phyloP scores from a whole-genome alignment of 495 filamentous ascomycete species.

The Penicillium bialowiezense region DNA sequence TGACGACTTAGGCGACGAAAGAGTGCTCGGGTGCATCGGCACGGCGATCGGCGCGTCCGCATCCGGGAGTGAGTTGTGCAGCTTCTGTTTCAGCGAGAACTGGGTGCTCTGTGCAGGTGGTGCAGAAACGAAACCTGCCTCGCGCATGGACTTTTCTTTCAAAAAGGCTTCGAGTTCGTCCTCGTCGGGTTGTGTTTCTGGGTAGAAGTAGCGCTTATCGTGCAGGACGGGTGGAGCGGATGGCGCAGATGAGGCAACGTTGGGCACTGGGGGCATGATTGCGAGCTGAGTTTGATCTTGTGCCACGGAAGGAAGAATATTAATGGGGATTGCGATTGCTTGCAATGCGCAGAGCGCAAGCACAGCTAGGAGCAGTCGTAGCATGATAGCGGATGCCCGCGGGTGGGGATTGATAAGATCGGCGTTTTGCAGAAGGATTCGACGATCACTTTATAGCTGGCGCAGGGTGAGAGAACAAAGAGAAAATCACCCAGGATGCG shows the following conservation, averaged over 20 bases:
- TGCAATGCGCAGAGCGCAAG: not conserved
- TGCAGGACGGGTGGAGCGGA: not conserved
- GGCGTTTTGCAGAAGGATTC: not conserved
- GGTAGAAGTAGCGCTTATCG: conserved; percentile 19
- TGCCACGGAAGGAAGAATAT: not conserved
- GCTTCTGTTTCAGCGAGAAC: not conserved
- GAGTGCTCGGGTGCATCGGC: not conserved
- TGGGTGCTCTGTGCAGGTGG: not conserved
- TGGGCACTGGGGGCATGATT: not conserved
- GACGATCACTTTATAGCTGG: not conserved
- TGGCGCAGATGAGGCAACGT: not conserved
- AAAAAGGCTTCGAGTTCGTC: conserved; percentile 9
- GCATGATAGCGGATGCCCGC: not conserved
- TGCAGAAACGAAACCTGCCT: conserved; percentile 11
- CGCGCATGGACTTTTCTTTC: conserved; percentile 11
- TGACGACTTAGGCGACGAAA: not conserved
- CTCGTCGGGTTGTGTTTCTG: conserved; percentile 17
- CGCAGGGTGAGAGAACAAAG: not conserved
- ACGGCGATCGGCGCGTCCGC: conserved; percentile 18
- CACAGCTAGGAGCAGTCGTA: not conserved
- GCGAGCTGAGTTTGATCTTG: not conserved
- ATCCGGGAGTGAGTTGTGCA: conserved; percentile 8
- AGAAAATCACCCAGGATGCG: too few species aligned
- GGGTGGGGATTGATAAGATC: not conserved
- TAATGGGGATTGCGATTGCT: not conserved